A percentile compares a stretch with the other conserved stretches of the same genome.
These are phyloP conservation scores for Cyclotella distinguenda DNA, from an alignment of 108 stramenopile genomes.

Conservation along the genomic window DNA sequence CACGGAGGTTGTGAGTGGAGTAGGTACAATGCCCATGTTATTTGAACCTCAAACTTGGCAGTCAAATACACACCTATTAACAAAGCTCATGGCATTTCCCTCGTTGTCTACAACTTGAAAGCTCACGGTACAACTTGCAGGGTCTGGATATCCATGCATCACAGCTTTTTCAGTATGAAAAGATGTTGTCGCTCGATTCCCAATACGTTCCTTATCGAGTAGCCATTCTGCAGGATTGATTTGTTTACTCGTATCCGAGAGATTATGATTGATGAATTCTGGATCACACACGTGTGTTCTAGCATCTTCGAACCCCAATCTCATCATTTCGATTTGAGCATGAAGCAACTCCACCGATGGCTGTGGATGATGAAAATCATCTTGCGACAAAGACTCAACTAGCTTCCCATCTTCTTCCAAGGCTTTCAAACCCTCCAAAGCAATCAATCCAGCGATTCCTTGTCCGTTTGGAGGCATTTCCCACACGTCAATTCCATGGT, in stretches of 20 bases:
- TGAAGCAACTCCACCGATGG: constrained; percentile 62
- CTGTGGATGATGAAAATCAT: constrained; percentile 38
- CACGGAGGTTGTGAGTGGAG: not conserved
- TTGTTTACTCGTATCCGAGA: constrained; percentile 10
- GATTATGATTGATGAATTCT: constrained; percentile 47
- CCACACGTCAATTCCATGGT: constrained; percentile 74
- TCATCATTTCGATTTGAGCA: constrained; percentile 86
- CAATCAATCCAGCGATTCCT: constrained; percentile 92
- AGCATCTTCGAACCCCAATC: constrained; percentile 91
- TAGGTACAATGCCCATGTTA: no score
- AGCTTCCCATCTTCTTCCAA: constrained; percentile 43
- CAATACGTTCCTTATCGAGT: constrained; percentile 62
- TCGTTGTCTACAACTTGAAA: constrained; percentile 87
- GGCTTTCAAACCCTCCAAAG: constrained; percentile 74
- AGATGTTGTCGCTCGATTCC: constrained; percentile 41
- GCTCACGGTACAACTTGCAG: constrained; percentile 87
- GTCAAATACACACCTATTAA: constrained; percentile 56
- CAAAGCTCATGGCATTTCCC: constrained; percentile 95
- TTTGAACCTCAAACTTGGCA: not conserved
- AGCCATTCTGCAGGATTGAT: constrained; percentile 42
- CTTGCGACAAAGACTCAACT: constrained; percentile 14
- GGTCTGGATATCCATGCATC: constrained; percentile 50
- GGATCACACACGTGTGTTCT: constrained; percentile 73
- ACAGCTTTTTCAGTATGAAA: constrained; percentile 65
- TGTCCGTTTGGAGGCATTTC: constrained; percentile 96